A percentile compares a stretch with the other conserved stretches of the same genome.
Conservation (phyloP, 1,139 yeast species). For the Saccharomyces hybrid region DNA sequence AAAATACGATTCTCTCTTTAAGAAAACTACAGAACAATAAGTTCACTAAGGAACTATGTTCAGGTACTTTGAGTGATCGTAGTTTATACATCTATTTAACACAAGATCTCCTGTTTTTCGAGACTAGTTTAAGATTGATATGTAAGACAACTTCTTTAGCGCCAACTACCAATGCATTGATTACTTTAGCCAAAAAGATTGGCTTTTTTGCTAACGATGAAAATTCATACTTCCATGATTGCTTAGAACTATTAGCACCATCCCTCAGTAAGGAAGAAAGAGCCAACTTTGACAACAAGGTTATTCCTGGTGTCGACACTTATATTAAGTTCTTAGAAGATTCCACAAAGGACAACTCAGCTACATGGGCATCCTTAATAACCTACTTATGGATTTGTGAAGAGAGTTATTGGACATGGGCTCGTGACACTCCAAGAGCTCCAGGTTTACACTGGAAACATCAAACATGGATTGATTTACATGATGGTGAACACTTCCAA, state of each 20-base stretch:
- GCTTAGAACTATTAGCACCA: conserved; percentile 31
- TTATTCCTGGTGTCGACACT: conserved; percentile 34
- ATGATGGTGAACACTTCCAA: conserved; percentile 41
- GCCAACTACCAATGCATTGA: conserved; percentile 34
- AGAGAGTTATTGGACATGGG: conserved; percentile 47
- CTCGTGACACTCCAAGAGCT: conserved; percentile 31
- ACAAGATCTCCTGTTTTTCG: conserved; percentile 45
- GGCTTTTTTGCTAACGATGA: conserved; percentile 45
- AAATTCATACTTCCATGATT: conserved; percentile 39
- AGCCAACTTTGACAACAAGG: conserved; percentile 17
- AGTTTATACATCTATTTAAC: conserved; percentile 39
- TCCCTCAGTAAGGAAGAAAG: conserved; percentile 18
- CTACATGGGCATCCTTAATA: conserved; percentile 39
- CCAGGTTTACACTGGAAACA: conserved; percentile 37
- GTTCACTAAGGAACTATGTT: conserved; percentile 41
- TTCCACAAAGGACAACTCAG: conserved; percentile 26
- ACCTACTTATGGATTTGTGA: conserved; percentile 44
- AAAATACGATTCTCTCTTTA: conserved; percentile 27
- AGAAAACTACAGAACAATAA: conserved; percentile 37
- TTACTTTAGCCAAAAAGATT: conserved; percentile 41
- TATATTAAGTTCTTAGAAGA: conserved; percentile 36
- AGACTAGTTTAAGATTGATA: conserved; percentile 37
- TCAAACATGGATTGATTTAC: conserved; percentile 45
- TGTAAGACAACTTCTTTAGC: conserved; percentile 42
- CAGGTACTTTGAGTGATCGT: conserved; percentile 39